A percentile compares a stretch with the other conserved stretches of the same genome.
phyloP scores from a whole-genome alignment of 345 rosid genomes.

The Gossypium stocksii region DNA sequence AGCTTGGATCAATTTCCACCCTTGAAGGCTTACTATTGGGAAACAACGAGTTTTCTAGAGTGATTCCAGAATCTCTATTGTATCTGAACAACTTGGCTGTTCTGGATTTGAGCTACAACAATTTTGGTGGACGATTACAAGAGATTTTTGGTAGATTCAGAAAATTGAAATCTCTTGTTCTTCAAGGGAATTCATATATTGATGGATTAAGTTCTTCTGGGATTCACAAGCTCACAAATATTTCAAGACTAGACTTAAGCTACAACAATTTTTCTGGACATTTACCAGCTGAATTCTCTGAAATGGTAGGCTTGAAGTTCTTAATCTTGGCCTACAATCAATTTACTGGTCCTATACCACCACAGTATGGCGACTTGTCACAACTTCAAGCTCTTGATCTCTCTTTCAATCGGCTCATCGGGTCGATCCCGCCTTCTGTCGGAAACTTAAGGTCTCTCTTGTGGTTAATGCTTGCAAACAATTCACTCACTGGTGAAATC shows the following conservation, averaged over 20 bases:
- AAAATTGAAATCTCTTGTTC: slow-evolving; percentile 45
- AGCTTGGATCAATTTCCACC: slow-evolving; percentile 54
- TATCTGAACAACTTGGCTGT: slow-evolving; percentile 46
- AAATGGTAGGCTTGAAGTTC: slow-evolving; percentile 48
- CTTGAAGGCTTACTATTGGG: slow-evolving; percentile 64
- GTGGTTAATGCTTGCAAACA: slow-evolving; percentile 91
- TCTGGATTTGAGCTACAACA: slow-evolving; percentile 68
- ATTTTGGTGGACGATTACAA: slow-evolving; percentile 60
- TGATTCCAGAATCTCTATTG: slow-evolving; percentile 60
- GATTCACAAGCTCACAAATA: slow-evolving; percentile 46
- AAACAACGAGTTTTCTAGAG: slow-evolving; percentile 46
- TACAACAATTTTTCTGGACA: slow-evolving; percentile 59
- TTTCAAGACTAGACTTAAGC: slow-evolving; percentile 68
- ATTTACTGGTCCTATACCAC: slow-evolving; percentile 61
- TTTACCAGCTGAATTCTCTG: slow-evolving; percentile 53
- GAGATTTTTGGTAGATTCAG: slow-evolving; percentile 58
- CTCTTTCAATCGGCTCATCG: slow-evolving; percentile 60
- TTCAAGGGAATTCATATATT: slow-evolving; percentile 52
- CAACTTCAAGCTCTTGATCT: slow-evolving; percentile 76
- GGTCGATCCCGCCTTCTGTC: slow-evolving; percentile 56
- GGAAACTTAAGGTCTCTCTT: slow-evolving; percentile 64
- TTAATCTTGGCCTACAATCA: slow-evolving; percentile 61
- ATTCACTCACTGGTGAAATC: slow-evolving; percentile 55
- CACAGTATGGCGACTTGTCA: slow-evolving; percentile 53
- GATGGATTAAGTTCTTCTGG: slow-evolving; percentile 63